Evolutionary conservation across 2,329 filamentous ascomycete genomes (phyloP).

Genomic region (Drechmeria coniospora): DNA sequence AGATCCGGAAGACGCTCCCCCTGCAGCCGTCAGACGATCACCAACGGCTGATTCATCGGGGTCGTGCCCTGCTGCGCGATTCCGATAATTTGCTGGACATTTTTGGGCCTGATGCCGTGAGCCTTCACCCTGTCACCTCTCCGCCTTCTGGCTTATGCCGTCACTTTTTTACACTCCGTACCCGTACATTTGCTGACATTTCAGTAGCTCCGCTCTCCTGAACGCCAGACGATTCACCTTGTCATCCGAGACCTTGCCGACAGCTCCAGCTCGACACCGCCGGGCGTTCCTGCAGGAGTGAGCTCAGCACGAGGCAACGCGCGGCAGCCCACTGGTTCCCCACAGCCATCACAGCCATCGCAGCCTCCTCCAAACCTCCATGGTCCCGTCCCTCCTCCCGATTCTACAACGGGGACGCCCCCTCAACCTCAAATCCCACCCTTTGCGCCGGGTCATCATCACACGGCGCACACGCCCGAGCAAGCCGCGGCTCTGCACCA

Average conservation of each 20-base stretch:
- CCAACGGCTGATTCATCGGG: slow-evolving; percentile 46
- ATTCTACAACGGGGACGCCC: slow-evolving; percentile 5
- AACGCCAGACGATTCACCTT: slow-evolving; percentile 37
- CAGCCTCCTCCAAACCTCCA: slow-evolving; percentile 6
- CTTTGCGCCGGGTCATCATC: slow-evolving; percentile 8
- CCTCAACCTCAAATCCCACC: slow-evolving; percentile 16
- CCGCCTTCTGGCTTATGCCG: slow-evolving; percentile 2
- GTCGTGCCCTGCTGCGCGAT: slow-evolving; percentile 38
- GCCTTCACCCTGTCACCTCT: slow-evolving; percentile 7
- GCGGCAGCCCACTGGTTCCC: slow-evolving; percentile 9
- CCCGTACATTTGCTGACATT: no score
- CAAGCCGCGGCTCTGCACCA: slow-evolving; percentile 17
- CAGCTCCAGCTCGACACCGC: slow-evolving; percentile 11
- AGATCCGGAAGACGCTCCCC: slow-evolving; percentile 35
- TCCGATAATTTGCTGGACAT: slow-evolving; percentile 39
- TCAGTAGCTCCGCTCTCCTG: slow-evolving; percentile 28
- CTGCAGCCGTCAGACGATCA: slow-evolving; percentile 35
- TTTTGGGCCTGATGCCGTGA: slow-evolving; percentile 39
- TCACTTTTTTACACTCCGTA: slow-evolving; percentile 4
- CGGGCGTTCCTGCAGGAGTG: slow-evolving; percentile 10
- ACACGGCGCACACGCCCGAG: slow-evolving; percentile 10
- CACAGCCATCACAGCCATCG: slow-evolving; percentile 7
- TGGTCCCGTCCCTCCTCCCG: slow-evolving; percentile 14
- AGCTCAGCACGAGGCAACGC: slow-evolving; percentile 13
- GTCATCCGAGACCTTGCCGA: slow-evolving; percentile 29